A percentile compares a stretch with the other conserved stretches of the same genome.
phyloP scores from a whole-genome alignment of 2,329 filamentous ascomycete genomes.

The Beauveria asiatica region DNA sequence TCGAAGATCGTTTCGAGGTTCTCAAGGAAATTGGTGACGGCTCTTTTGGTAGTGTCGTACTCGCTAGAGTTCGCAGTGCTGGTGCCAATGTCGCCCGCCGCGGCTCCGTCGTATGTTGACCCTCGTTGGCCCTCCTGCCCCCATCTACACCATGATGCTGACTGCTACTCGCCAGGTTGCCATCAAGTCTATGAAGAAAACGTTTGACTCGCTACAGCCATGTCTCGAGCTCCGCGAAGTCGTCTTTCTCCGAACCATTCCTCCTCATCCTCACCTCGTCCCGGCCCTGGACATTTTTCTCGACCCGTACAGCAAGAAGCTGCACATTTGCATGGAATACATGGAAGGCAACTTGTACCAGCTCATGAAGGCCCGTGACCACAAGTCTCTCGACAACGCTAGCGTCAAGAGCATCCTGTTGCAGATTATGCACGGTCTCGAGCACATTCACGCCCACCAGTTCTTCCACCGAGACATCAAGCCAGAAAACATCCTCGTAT shows the following conservation, averaged over 20 bases:
- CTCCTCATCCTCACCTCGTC: slow-evolving; percentile 84
- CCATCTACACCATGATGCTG: background rate
- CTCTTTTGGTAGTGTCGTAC: slow-evolving; percentile 91
- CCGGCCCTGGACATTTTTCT: slow-evolving; percentile 97
- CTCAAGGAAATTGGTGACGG: slow-evolving; percentile 98
- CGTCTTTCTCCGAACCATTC: slow-evolving; percentile 87
- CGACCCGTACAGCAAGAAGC: slow-evolving; percentile 88
- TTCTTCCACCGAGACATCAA: slow-evolving; percentile 99
- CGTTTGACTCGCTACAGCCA: slow-evolving; percentile 82
- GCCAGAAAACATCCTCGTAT: slow-evolving; percentile 96
- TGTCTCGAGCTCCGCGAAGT: slow-evolving; percentile 94
- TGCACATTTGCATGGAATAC: slow-evolving; percentile 98
- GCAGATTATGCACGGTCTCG: slow-evolving; percentile 91
- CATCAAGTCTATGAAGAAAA: slow-evolving; percentile 99
- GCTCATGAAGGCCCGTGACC: slow-evolving; percentile 95
- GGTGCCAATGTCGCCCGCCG: slow-evolving; percentile 81
- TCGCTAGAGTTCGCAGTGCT: slow-evolving; percentile 84
- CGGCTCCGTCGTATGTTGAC: slow-evolving; percentile 74
- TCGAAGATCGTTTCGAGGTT: slow-evolving; percentile 94
- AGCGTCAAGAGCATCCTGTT: slow-evolving; percentile 97
- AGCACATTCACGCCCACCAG: slow-evolving; percentile 93
- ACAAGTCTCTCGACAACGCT: slow-evolving; percentile 81
- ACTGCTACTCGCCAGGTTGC: slow-evolving; percentile 58
- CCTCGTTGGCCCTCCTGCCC: slow-evolving; percentile 10
- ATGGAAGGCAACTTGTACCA: slow-evolving; percentile 99